Percentiles rank a stretch among this genome's conserved stretches.
These are phyloP conservation scores for Cercis canadensis DNA, from an alignment of 306 rosid genomes.

Conservation along the genomic window DNA sequence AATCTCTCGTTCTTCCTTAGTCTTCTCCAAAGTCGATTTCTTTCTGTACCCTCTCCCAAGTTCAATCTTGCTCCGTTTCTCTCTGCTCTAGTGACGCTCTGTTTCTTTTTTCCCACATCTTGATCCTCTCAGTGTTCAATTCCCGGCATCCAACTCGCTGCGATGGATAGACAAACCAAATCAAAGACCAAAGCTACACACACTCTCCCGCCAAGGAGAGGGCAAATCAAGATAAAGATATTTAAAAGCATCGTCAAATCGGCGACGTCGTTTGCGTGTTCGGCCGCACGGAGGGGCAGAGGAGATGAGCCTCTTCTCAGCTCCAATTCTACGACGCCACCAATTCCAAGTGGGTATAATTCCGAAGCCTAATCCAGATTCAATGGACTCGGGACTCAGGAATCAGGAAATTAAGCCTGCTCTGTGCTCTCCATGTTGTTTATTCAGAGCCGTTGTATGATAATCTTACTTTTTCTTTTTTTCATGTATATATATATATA, in stretches of 20 bases:
- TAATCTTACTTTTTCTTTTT: too few relatives aligned
- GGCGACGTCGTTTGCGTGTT: constrained; percentile 11
- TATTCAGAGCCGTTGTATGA: too few relatives aligned
- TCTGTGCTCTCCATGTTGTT: too few relatives aligned
- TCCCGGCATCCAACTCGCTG: not conserved
- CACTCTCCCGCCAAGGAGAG: constrained; percentile 44
- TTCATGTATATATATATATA: too few relatives aligned
- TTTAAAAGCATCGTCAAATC: constrained; percentile 17
- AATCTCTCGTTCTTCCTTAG: too few relatives aligned
- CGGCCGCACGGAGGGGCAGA: not conserved
- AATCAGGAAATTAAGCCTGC: too few relatives aligned
- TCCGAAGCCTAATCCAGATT: not conserved
- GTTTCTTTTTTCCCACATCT: too few relatives aligned
- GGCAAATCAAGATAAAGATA: constrained; percentile 45
- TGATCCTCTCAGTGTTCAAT: not conserved
- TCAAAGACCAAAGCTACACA: not conserved
- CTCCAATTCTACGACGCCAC: constrained; percentile 33
- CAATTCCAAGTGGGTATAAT: constrained; percentile 16
- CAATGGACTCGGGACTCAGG: too few relatives aligned
- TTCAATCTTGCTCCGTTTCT: not conserved
- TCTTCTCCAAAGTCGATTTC: too few relatives aligned
- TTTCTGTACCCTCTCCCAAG: not conserved
- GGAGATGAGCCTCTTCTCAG: constrained; percentile 32
- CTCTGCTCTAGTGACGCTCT: too few relatives aligned
- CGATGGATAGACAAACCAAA: constrained; percentile 6